Conservation (phyloP, 768 basidiomycete genomes). For the Plicaturopsis crispa region DNA sequence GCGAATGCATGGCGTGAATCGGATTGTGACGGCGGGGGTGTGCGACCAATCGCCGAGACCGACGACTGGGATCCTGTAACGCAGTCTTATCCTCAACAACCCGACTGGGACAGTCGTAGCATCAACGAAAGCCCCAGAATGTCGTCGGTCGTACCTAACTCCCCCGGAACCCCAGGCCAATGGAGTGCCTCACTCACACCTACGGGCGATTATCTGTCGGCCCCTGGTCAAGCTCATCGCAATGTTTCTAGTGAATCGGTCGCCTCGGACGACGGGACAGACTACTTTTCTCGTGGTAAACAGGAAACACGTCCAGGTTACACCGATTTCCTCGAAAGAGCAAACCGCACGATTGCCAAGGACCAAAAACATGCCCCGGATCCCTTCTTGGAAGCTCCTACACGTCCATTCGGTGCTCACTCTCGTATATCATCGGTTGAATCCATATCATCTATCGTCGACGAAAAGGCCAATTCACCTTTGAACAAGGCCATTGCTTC, state of each 20-base stretch:
- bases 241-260: slow-evolving; percentile 16
- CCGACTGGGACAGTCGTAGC: slow-evolving; percentile 72
- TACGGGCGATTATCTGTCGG: too few species aligned
- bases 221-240: too few species aligned
- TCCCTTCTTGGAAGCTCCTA: slow-evolving; percentile 78
- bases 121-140: slow-evolving; percentile 29
- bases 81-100: slow-evolving; percentile 58
- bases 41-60: slow-evolving; percentile 49
- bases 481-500: slow-evolving; percentile 91
- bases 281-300: slow-evolving; percentile 39
- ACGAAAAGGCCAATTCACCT: slow-evolving; percentile 86
- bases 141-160: slow-evolving; percentile 23
- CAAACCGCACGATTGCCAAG: slow-evolving; percentile 75
- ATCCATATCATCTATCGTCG: slow-evolving; percentile 85
- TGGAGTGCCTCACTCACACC: too few species aligned
- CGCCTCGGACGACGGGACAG: slow-evolving; percentile 36
- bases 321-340: slow-evolving; percentile 76
- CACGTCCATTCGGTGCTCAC: slow-evolving; percentile 71
- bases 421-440: slow-evolving; percentile 82
- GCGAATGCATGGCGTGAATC: slow-evolving; percentile 71
- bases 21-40: slow-evolving; percentile 48
- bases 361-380: slow-evolving; percentile 76
- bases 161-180: slow-evolving; percentile 51
- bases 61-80: slow-evolving; percentile 78
- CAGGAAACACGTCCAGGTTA: slow-evolving; percentile 39